These are phyloP conservation scores for Neonectria neomacrospora DNA, from an alignment of 2,329 filamentous ascomycete species.

Conservation along the genomic window DNA sequence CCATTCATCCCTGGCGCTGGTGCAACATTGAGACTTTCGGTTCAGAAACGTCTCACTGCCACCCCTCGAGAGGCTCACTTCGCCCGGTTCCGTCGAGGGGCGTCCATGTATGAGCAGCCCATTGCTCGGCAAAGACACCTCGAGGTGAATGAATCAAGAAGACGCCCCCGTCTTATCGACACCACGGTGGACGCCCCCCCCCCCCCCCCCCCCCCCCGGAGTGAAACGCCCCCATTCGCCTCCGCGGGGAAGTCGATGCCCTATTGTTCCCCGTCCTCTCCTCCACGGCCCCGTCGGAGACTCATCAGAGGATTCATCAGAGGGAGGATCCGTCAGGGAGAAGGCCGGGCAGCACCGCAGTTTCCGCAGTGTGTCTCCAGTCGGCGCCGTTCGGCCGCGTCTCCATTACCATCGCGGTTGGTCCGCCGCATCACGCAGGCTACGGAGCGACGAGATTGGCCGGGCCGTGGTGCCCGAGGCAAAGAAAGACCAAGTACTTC, in stretches of 20 bases:
- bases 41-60: slow-evolving; percentile 21
- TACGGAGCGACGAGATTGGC: slow-evolving; percentile 22
- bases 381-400: slow-evolving; percentile 32
- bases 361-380: slow-evolving; percentile 27
- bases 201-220: too few species aligned
- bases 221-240: slow-evolving; percentile 25
- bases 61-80: slow-evolving; percentile 9
- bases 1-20: slow-evolving; percentile 18
- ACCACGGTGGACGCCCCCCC: slow-evolving; percentile 5
- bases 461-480: slow-evolving; percentile 20
- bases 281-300: slow-evolving; percentile 9
- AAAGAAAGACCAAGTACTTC: slow-evolving; percentile 13
- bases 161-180: slow-evolving; percentile 9
- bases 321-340: slow-evolving; percentile 3
- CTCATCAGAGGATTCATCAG: slow-evolving; percentile 17
- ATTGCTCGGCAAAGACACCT: slow-evolving; percentile 7
- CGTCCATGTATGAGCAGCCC: slow-evolving; percentile 20
- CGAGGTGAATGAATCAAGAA: slow-evolving; percentile 26
- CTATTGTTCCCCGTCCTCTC: slow-evolving; percentile 9
- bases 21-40: slow-evolving; percentile 18
- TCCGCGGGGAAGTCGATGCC: slow-evolving; percentile 13
- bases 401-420: slow-evolving; percentile 2
- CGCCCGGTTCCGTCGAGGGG: slow-evolving; percentile 3
- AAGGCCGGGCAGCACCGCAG: slow-evolving; percentile 26
- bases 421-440: slow-evolving; percentile 19